Evolutionary conservation across 129 eudicot genomes (phyloP), one percentile per base, ranked within the genome.

Genomic region (Ambrosia artemisiifolia): DNA sequence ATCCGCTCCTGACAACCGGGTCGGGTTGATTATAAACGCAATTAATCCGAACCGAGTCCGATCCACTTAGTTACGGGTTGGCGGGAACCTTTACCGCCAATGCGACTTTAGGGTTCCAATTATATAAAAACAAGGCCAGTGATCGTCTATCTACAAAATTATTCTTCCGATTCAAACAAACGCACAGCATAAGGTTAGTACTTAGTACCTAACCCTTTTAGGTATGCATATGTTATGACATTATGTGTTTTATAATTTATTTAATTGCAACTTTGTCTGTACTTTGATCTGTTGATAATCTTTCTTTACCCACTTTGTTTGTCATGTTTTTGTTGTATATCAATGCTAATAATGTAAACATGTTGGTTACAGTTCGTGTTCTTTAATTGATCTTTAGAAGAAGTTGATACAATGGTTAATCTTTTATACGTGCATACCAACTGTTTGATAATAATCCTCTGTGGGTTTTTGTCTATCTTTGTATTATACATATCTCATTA

Each of bases 1-100:
- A 1, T 38, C 11, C 7, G 10, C 43, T 38, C 9, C 9, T 38
- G 43, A 38, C 6, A 38, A 20, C 19, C 20, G 20, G 20, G 55
- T 49, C 55, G 18, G 8, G 55, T 49, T 4, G 18, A 49, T 11
- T 49, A 5, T 2, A 51, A 17, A 51, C 43, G 0, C 43, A 8
- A 51, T 17, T 51, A 51, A 51, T 9, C 9, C 43, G 43, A 38
- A 38, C 59, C 59, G 11, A 51, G 3, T 16, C 59, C 30, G 11
- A 17, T 17, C 59, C 30, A 51, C 30, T 3, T 38, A 34, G 11
- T 16, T 18, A 28, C 68, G 69, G 74, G 80, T 66, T 67, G 80
- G 80, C 69, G 74, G 74, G 74, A 75, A 75, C 36, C 55, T 75
- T 75, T 75, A 56, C 74, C 80, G 80, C 80, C 74, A 14, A 7